A percentile compares a stretch with the other conserved stretches of the same genome.
Evolutionary conservation across 257 asterid species (phyloP).

Genomic region (Fraxinus anomala): DNA sequence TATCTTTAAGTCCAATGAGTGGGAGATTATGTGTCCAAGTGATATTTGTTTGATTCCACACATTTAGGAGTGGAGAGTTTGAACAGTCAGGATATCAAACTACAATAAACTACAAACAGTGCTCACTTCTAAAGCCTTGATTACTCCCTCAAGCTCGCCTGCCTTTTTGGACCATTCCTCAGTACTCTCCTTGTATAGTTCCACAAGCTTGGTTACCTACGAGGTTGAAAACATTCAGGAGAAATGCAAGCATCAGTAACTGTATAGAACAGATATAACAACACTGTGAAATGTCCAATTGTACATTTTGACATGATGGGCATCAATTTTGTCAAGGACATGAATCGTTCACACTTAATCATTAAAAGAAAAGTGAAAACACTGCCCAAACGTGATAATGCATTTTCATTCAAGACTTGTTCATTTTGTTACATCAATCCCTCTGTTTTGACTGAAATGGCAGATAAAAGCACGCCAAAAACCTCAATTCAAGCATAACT

Average conservation of each 20-base stretch:
- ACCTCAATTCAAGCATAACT: background rate
- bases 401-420: slow-evolving; percentile 5
- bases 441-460: slow-evolving; percentile 13
- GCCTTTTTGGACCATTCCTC: slow-evolving; percentile 99
- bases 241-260: slow-evolving; percentile 15
- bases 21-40: background rate
- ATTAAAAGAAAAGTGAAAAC: slow-evolving; percentile 2
- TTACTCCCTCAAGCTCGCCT: slow-evolving; percentile 93
- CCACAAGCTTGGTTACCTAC: slow-evolving; percentile 73
- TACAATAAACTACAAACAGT: slow-evolving; percentile 16
- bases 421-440: background rate
- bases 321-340: background rate
- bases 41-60: background rate
- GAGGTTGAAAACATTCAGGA: slow-evolving; percentile 4
- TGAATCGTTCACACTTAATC: background rate
- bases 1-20: background rate
- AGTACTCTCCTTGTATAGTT: slow-evolving; percentile 83
- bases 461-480: slow-evolving; percentile 12
- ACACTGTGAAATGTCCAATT: background rate
- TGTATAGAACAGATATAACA: slow-evolving; percentile 8
- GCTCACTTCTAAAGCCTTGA: slow-evolving; percentile 91
- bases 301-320: background rate
- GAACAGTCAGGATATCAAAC: slow-evolving; percentile 2
- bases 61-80: background rate
- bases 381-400: background rate